Conservation (phyloP, 2,329 filamentous ascomycete species). For the Ilyonectria mors-panacis region DNA sequence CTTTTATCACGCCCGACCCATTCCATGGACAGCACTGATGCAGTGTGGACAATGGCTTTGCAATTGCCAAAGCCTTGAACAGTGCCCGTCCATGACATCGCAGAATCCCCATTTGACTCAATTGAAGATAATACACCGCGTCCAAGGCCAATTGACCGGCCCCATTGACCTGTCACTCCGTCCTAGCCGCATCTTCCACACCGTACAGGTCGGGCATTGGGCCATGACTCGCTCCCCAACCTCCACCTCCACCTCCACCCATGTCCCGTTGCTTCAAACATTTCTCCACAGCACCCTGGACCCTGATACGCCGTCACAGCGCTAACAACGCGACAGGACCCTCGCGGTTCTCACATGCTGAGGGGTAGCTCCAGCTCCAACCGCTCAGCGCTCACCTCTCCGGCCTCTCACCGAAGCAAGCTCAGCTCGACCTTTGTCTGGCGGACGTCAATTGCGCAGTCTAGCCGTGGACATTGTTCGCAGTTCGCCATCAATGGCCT, state of each 20-base stretch:
- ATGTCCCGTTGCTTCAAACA: neutral
- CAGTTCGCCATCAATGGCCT: no score
- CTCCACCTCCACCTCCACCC: conserved; percentile 14
- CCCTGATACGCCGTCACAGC: conserved; percentile 18
- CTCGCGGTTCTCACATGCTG: conserved; percentile 4
- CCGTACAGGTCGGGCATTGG: neutral
- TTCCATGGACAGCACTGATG: neutral
- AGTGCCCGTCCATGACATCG: neutral
- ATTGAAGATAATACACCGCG: neutral
- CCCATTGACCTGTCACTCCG: neutral
- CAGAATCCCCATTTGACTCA: neutral
- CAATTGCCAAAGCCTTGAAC: neutral
- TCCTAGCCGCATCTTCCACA: neutral
- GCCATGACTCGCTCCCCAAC: conserved; percentile 12
- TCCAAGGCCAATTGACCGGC: neutral
- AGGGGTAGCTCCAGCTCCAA: conserved; percentile 22
- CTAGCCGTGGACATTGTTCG: neutral
- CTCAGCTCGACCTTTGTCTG: neutral
- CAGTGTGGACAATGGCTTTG: neutral
- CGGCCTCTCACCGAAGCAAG: neutral
- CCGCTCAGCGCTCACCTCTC: neutral
- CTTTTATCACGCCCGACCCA: neutral
- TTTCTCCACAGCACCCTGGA: conserved; percentile 28
- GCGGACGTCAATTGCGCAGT: neutral
- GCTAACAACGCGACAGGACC: conserved; percentile 5